Evolutionary conservation across 163 green algal species (phyloP).

Genomic region (Scenedesmus sp.): DNA sequence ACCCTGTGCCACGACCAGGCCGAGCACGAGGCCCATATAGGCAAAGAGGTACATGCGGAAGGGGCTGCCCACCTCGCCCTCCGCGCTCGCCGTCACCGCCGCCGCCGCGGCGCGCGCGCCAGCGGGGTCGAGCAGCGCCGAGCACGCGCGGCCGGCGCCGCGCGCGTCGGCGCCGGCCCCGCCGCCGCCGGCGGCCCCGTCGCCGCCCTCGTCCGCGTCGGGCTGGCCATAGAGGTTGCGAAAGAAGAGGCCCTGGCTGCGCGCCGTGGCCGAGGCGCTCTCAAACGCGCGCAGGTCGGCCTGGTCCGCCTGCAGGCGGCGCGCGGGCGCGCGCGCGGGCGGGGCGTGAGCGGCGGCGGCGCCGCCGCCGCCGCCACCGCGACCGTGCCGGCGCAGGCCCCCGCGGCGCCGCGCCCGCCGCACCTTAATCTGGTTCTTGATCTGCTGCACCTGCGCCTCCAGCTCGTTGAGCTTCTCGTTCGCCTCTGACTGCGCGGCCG

Average conservation of each 20-base stretch:
- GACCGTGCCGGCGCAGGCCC: background rate
- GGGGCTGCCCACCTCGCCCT: slow-evolving; percentile 41
- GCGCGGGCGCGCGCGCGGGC: background rate
- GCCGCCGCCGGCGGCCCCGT: background rate
- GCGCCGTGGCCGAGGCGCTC: slow-evolving; percentile 29
- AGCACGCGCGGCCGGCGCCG: background rate
- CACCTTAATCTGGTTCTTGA: slow-evolving; percentile 46
- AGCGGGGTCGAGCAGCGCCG: slow-evolving; percentile 7
- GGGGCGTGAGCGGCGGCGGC: background rate
- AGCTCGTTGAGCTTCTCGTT: slow-evolving; percentile 49
- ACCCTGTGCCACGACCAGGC: slow-evolving; percentile 50
- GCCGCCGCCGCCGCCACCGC: background rate
- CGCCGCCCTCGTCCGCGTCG: background rate
- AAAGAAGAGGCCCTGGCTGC: slow-evolving; percentile 56
- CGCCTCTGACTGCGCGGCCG: slow-evolving; percentile 38
- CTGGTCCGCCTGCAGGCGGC: slow-evolving; percentile 42
- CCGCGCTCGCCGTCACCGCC: slow-evolving; percentile 27
- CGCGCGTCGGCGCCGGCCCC: background rate
- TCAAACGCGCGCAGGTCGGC: slow-evolving; percentile 50
- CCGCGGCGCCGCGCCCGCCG: background rate
- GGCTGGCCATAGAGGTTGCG: slow-evolving; percentile 45
- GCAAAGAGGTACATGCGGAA: slow-evolving; percentile 57
- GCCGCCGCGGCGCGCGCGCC: slow-evolving; percentile 40
- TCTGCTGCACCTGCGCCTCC: slow-evolving; percentile 42
- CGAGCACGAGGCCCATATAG: slow-evolving; percentile 51